Percentiles rank a stretch among this genome's conserved stretches.
These are phyloP conservation scores for Graphilbum sp. DNA, from an alignment of 2,329 filamentous ascomycete genomes.

Conservation along the genomic window DNA sequence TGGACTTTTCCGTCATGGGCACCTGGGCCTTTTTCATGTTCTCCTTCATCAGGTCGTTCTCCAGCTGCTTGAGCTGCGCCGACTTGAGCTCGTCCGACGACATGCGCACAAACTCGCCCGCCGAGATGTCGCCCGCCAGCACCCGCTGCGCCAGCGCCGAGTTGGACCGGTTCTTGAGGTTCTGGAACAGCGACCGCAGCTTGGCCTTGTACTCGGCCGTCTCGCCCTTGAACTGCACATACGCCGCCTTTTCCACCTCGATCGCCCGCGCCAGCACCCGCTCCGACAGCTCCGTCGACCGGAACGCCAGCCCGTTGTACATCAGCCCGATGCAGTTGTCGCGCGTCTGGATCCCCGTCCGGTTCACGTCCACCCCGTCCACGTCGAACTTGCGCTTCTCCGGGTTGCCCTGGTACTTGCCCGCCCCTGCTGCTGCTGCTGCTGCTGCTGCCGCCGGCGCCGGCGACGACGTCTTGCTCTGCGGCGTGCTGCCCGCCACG, in stretches of 20 bases:
- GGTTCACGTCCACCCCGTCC: constrained; percentile 64
- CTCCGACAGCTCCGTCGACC: constrained; percentile 54
- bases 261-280: constrained; percentile 58
- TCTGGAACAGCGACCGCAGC: constrained; percentile 83
- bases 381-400: constrained; percentile 68
- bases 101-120: constrained; percentile 71
- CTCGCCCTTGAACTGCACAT: constrained; percentile 51
- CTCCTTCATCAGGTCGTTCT: constrained; percentile 64
- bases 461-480: constrained; percentile 18
- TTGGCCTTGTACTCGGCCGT: constrained; percentile 67
- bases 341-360: constrained; percentile 57
- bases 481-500: constrained; percentile 22
- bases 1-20: constrained; percentile 77
- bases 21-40: constrained; percentile 98
- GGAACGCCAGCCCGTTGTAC: constrained; percentile 72
- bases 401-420: constrained; percentile 41
- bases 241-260: constrained; percentile 72
- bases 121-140: constrained; percentile 53
- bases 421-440: constrained; percentile 36
- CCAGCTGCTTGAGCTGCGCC: constrained; percentile 59
- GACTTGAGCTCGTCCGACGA: constrained; percentile 82
- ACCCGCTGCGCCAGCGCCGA: constrained; percentile 59
- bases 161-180: constrained; percentile 88
- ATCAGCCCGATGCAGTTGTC: constrained; percentile 81
- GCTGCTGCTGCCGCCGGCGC: constrained; percentile 20